Evolutionary conservation across 371 early-diverging fungal genomes (phyloP), one percentile per base, ranked within the genome.

Genomic region (Conidiobolus incongruus): DNA sequence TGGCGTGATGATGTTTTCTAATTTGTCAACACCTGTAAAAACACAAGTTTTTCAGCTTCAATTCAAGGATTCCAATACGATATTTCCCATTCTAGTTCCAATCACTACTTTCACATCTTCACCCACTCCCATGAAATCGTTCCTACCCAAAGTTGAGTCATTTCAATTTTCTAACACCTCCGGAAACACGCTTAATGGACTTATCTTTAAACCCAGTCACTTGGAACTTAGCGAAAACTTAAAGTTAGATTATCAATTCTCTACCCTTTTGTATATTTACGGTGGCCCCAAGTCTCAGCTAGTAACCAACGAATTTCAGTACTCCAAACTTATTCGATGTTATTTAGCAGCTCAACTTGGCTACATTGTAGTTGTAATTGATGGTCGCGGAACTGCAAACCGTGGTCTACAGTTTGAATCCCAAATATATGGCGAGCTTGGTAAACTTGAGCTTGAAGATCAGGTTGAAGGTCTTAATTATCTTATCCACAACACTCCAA

Each of bases 381-480:
- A 84, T 45, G 69, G 75, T 2, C 70, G 81, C 16, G 85, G 85
- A 0, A 73, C 80, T 1, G 59, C 62, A 15, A 71, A 76, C 40
- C 65, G 80, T 1, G 85, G 85, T 0, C 35, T 70, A 0, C 51
- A 39, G n/a, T 81, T 79, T 49, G 84, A 81, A 46, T 52, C 73
- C 0, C 47, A 52, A 37, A 54, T 84, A 5, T 53, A 63, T 7
- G 30, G 54, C 22, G 56, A 52, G 1, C 49, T 84, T 48, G 81
- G 78, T 0, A 54, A 52, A 12, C 65, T 77, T 1, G 80, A 80
- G 55, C 51, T 84, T 11, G 54, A 57, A 19, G 84, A 84, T 52
- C 79, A 78, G 42, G 64, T 80, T 4, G 70, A 66, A 10, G 80
- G 72, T 0, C 38, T 84, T 10, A 47, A 64, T 32, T 68, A 61